Percentiles rank a stretch among this genome's conserved stretches.
Conservation (phyloP, 2,329 filamentous ascomycete species). For the Erysiphe pulchra region DNA sequence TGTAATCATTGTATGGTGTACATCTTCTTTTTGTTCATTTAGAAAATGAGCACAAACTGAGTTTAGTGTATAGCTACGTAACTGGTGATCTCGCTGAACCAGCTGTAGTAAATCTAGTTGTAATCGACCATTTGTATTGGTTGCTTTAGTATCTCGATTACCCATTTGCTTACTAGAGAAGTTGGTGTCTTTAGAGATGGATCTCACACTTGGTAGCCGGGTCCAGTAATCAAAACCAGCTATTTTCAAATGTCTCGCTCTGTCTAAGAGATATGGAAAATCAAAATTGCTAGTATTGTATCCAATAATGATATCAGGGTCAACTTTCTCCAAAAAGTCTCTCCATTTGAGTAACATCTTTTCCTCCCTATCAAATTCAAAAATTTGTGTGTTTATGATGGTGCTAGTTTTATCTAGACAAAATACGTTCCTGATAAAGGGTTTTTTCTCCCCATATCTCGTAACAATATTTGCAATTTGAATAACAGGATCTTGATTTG, state of each 20-base stretch:
- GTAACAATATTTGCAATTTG: conserved; percentile 96
- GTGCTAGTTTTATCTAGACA: conserved; percentile 76
- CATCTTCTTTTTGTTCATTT: conserved; percentile 94
- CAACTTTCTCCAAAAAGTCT: conserved; percentile 67
- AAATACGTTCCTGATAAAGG: conserved; percentile 91
- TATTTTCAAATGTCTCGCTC: conserved; percentile 65
- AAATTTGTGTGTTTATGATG: conserved; percentile 83
- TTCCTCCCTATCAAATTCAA: conserved; percentile 58
- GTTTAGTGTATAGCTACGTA: conserved; percentile 92
- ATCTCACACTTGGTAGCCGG: conserved; percentile 43
- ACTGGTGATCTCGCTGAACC: conserved; percentile 78
- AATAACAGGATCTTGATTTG: conserved; percentile 78
- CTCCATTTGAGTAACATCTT: conserved; percentile 87
- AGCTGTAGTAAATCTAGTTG: conserved; percentile 89
- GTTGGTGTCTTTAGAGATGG: conserved; percentile 51
- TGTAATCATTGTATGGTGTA: conserved; percentile 98
- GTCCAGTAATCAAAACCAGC: conserved; percentile 68
- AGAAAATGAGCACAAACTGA: conserved; percentile 88
- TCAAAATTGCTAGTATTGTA: conserved; percentile 99
- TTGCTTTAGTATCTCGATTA: conserved; percentile 77
- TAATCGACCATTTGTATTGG: conserved; percentile 80
- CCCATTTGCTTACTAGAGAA: conserved; percentile 98
- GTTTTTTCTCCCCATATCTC: conserved; percentile 79
- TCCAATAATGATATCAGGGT: conserved; percentile 92
- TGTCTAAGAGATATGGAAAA: conserved; percentile 81